Conservation (phyloP, 768 basidiomycete species). For the Mrakia gelida region DNA sequence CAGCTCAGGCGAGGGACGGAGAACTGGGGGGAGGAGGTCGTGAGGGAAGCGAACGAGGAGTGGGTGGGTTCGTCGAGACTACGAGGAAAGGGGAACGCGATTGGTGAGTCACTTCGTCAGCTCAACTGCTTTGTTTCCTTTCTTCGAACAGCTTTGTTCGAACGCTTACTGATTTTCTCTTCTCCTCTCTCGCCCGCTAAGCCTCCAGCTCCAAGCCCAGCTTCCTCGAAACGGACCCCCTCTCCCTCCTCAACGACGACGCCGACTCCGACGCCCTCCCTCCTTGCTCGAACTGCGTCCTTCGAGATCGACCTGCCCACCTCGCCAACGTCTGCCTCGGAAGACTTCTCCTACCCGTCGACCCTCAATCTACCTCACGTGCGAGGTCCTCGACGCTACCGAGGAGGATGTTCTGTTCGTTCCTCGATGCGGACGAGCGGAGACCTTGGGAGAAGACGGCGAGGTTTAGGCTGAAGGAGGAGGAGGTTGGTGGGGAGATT, state of each 20-base stretch:
- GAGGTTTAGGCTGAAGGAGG: background rate
- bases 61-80: background rate
- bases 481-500: background rate
- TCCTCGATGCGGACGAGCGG: background rate
- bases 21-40: background rate
- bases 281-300: background rate
- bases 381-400: background rate
- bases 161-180: background rate
- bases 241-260: background rate
- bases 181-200: background rate
- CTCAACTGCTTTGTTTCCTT: background rate
- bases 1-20: background rate
- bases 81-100: background rate
- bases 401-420: background rate
- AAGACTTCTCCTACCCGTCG: background rate
- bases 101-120: background rate
- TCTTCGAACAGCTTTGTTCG: no score
- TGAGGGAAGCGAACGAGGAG: background rate
- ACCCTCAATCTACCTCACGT: background rate
- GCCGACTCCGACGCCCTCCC: background rate
- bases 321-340: conserved; percentile 10
- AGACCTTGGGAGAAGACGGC: background rate
- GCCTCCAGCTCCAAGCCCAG: background rate
- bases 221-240: background rate
- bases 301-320: background rate